These are phyloP conservation scores for Chaetomium olivaceum DNA, from an alignment of 2,329 filamentous ascomycete genomes.

Conservation along the genomic window DNA sequence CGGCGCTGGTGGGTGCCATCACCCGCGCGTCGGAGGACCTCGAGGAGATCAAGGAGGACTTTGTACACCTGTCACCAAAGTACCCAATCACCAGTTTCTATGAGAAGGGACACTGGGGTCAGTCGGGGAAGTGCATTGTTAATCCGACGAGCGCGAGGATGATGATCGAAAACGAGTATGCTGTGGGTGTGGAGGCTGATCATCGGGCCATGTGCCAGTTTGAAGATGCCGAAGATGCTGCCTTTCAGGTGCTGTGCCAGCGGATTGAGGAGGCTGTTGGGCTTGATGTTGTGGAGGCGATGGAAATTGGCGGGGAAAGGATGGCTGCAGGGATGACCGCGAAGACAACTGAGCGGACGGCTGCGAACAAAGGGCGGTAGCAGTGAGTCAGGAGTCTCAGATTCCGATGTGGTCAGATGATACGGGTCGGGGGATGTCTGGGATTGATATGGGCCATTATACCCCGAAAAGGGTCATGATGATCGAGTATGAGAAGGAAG, in stretches of 20 bases:
- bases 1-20: background rate
- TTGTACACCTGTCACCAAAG: background rate
- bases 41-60: conserved; percentile 1
- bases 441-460: background rate
- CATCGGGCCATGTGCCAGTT: background rate
- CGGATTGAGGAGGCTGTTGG: background rate
- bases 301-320: background rate
- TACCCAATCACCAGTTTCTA: background rate
- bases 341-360: too few species aligned
- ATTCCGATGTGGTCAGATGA: background rate
- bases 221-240: background rate
- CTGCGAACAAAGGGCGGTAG: background rate
- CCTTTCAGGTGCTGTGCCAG: background rate
- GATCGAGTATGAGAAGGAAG: background rate
- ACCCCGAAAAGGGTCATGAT: background rate
- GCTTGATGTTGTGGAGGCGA: background rate
- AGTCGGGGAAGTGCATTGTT: background rate
- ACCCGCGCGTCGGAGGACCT: background rate
- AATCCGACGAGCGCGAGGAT: background rate
- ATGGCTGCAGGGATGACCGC: background rate
- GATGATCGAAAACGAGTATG: background rate
- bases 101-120: background rate
- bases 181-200: background rate
- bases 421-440: background rate
- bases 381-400: background rate